Conservation (phyloP, 495 filamentous ascomycete genomes). For the Aspergillus egyptiacus region DNA sequence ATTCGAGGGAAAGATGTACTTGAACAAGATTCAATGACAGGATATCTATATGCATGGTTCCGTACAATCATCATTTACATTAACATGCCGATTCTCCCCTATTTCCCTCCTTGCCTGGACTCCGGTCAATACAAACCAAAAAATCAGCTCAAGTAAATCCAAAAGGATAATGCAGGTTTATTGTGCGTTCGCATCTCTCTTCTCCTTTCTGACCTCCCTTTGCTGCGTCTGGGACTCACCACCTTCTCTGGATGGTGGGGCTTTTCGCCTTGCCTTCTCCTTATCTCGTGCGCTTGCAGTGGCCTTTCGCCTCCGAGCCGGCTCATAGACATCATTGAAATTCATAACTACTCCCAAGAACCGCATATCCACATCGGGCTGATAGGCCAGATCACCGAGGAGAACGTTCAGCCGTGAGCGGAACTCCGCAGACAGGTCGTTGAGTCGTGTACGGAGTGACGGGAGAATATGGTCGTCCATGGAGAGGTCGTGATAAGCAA, state of each 20-base stretch:
- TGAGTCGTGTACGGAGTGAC: slow-evolving; percentile 64
- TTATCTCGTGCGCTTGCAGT: slow-evolving; percentile 29
- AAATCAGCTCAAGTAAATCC: not conserved
- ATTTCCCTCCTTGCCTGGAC: not conserved
- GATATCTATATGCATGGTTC: not conserved
- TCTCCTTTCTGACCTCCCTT: slow-evolving; percentile 22
- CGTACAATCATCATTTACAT: slow-evolving; percentile 8
- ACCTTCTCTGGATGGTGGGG: slow-evolving; percentile 19
- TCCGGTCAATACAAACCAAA: slow-evolving; percentile 1
- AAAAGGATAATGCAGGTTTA: not conserved
- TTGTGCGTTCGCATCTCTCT: slow-evolving; percentile 13
- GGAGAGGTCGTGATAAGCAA: slow-evolving; percentile 27
- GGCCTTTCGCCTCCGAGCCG: slow-evolving; percentile 52
- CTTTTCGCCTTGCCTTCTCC: slow-evolving; percentile 31
- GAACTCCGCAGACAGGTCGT: slow-evolving; percentile 67
- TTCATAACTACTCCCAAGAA: slow-evolving; percentile 97
- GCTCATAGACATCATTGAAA: slow-evolving; percentile 94
- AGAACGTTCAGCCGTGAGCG: slow-evolving; percentile 67
- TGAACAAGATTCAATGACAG: too few relatives aligned
- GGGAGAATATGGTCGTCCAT: slow-evolving; percentile 66
- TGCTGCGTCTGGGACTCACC: slow-evolving; percentile 14
- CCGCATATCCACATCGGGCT: slow-evolving; percentile 91
- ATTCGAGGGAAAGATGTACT: not conserved
- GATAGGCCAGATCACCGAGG: slow-evolving; percentile 83
- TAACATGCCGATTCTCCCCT: not conserved